Percentiles rank a stretch among this genome's conserved stretches.
Conservation (phyloP, 75 land plant species). For the Cupressus sempervirens region DNA sequence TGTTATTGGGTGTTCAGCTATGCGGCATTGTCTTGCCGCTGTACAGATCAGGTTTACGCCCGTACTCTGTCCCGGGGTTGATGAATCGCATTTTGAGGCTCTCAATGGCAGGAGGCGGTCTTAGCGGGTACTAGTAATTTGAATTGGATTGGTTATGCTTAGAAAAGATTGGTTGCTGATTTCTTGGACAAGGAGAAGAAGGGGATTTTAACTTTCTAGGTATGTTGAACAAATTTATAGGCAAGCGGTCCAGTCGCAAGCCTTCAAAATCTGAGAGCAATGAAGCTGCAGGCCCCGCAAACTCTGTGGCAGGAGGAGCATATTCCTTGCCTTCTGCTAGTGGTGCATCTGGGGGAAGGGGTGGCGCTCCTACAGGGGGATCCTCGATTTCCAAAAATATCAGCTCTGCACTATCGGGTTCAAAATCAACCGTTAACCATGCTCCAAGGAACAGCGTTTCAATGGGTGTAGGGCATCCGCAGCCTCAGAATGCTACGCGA, state of each 20-base stretch:
- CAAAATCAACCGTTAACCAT: slow-evolving; percentile 29
- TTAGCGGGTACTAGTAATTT: background rate
- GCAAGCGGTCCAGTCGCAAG: slow-evolving; percentile 46
- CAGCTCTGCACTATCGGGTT: background rate
- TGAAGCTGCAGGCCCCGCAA: slow-evolving; percentile 13
- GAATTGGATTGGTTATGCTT: slow-evolving; percentile 10
- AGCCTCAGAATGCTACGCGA: slow-evolving; percentile 8
- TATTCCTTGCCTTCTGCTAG: background rate
- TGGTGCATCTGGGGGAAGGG: slow-evolving; percentile 9
- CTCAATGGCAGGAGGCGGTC: background rate
- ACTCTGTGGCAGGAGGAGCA: background rate
- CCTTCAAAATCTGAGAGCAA: slow-evolving; percentile 32
- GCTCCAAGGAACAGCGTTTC: slow-evolving; percentile 28
- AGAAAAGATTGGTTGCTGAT: background rate
- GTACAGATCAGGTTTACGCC: background rate
- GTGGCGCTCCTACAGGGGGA: background rate
- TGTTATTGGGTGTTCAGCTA: background rate
- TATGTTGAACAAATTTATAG: slow-evolving; percentile 50
- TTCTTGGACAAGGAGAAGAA: slow-evolving; percentile 20
- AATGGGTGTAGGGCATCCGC: slow-evolving; percentile 7
- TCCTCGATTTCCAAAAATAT: slow-evolving; percentile 3
- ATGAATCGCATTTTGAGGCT: background rate
- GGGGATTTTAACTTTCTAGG: background rate
- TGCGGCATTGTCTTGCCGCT: background rate
- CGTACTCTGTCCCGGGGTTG: background rate